A percentile compares a stretch with the other conserved stretches of the same genome.
These are phyloP conservation scores for Boletus vermiculosoides DNA, from an alignment of 768 basidiomycete genomes.

Conservation along the genomic window DNA sequence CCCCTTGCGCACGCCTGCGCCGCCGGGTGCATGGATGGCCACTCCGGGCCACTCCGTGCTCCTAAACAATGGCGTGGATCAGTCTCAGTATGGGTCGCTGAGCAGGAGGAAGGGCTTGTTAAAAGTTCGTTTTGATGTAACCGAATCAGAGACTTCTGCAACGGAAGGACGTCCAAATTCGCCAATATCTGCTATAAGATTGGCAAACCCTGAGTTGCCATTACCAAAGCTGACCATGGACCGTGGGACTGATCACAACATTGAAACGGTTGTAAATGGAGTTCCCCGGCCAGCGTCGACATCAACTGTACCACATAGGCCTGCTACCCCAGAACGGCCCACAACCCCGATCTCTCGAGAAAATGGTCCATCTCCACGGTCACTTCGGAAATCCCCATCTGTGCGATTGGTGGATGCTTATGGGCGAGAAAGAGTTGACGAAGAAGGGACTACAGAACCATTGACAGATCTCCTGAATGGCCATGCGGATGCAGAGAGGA, in stretches of 20 bases:
- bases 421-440: constrained; percentile 46
- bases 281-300: not conserved
- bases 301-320: constrained; percentile 7
- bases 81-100: constrained; percentile 34
- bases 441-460: constrained; percentile 7
- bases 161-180: constrained; percentile 27
- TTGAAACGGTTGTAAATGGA: constrained; percentile 6
- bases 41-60: constrained; percentile 46
- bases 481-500: constrained; percentile 20
- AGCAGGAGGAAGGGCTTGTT: constrained; percentile 53
- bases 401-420: constrained; percentile 73
- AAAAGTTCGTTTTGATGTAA: constrained; percentile 72
- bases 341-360: constrained; percentile 28
- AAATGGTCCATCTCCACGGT: constrained; percentile 29
- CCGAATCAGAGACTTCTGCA: constrained; percentile 33
- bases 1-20: constrained; percentile 58
- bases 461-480: constrained; percentile 3
- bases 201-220: constrained; percentile 24
- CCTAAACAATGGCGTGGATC: constrained; percentile 18
- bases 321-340: constrained; percentile 24
- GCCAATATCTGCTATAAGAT: constrained; percentile 28
- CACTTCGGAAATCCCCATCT: constrained; percentile 46
- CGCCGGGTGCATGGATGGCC: constrained; percentile 64
- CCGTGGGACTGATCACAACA: constrained; percentile 7
- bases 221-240: constrained; percentile 1